A percentile compares a stretch with the other conserved stretches of the same genome.
phyloP scores from a whole-genome alignment of 352 stramenopile species.

The Thraustochytrium sp. region DNA sequence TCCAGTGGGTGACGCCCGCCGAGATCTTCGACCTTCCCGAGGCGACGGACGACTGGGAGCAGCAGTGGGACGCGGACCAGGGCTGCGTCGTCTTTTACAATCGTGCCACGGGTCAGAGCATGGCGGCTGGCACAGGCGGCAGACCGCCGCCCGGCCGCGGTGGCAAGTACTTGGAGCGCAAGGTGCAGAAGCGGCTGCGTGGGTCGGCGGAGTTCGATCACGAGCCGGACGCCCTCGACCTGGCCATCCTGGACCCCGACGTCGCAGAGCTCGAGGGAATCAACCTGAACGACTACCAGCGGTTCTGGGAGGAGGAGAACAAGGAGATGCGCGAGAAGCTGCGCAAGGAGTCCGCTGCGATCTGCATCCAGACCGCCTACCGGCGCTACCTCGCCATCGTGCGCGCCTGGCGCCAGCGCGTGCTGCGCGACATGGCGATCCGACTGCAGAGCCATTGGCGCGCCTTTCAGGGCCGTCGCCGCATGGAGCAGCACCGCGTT shows the following conservation, averaged over 20 bases:
- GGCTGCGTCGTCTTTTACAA: neutral
- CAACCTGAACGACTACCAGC: constrained; percentile 37
- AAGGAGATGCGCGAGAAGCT: constrained; percentile 22
- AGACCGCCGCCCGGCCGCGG: neutral
- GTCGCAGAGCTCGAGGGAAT: constrained; percentile 38
- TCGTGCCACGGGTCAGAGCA: neutral
- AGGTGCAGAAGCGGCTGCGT: neutral
- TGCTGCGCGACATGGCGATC: constrained; percentile 34
- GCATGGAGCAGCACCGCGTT: neutral
- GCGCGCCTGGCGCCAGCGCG: neutral
- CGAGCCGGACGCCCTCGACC: neutral
- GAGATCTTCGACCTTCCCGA: constrained; percentile 22
- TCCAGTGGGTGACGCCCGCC: constrained; percentile 19
- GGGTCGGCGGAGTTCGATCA: neutral
- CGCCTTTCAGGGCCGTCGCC: neutral
- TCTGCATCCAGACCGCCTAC: neutral
- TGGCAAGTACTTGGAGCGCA: constrained; percentile 24
- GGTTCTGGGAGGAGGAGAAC: constrained; percentile 37
- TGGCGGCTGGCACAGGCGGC: neutral
- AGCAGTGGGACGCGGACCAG: constrained; percentile 13
- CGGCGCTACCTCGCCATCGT: neutral
- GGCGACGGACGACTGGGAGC: constrained; percentile 1
- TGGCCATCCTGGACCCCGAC: neutral
- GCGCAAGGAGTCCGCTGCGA: neutral
- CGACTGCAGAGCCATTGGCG: constrained; percentile 24